Evolutionary conservation across 129 eudicot genomes (phyloP), one percentile per base, ranked within the genome.

Genomic region (sunflower (Helianthus annuus)): DNA sequence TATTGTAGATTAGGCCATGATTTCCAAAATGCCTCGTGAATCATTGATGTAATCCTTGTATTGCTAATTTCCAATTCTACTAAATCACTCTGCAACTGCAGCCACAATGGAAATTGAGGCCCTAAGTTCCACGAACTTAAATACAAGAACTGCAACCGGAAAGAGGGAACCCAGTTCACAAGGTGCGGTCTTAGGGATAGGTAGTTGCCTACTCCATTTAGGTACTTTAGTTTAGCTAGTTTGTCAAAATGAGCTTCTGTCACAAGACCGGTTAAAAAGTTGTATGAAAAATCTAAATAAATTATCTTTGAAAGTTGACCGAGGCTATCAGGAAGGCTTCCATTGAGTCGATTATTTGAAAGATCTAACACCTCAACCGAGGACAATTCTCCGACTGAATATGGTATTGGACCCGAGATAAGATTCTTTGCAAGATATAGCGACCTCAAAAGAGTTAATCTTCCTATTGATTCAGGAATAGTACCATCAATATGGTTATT

Each of bases 91-190:
- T 19, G 22, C 22, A 19, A 0, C 22, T 19, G 80, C 57, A 84
- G 27, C 88, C 88, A 84, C 14, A 32, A 3, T 2, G 88, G 87
- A 52, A 52, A 14, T n/a, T n/a, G 57, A 52, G 57, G 57, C 7
- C 57, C 57, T 15, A 52, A 52, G 14, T 4, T 19, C 24, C 57
- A 52, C 14, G 22, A n/a, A 1, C 0, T 52, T 19, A 52, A 52
- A n/a, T n/a, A 4, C 57, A 52, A 52, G 1, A 5, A 1, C 57
- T 4, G 1, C 22, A 52, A n/a, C 9, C 5, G 57, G 19, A 52
- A 52, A 52, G 57, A 44, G 17, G 19, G 11, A 11, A 6, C 12
- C 66, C 45, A 60, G 4, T 60, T 34, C 12, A 2, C 10, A 32
- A 32, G 19, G 10, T 14, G 19, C 0, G 5, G 11, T 13, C 17